Base-by-base conservation (phyloP, 768 basidiomycete genomes). In the Xerocomus spinulosus region DNA sequence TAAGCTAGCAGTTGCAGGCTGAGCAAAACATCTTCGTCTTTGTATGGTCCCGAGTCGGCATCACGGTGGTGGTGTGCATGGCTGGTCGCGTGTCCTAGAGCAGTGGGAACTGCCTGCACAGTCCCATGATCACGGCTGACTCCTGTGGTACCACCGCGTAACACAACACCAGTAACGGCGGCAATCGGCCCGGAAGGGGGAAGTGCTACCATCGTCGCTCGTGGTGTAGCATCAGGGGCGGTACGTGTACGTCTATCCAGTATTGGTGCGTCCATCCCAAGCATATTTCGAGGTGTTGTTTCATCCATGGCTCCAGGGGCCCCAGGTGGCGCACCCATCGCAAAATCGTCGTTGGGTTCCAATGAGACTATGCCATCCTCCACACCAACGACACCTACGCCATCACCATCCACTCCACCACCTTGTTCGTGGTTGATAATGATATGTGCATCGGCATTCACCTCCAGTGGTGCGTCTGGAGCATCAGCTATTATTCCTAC, bases 1-100 rank as follows among this genome's bases (percentile, higher is more conserved):
- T 99, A 98, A 3, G 96, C 96, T 1, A 99, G 77, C 2, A 98
- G 82, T 65, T 99, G 95, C 12, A 99, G 70, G 17, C 86, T 82
- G 9, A 94, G 79, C 2, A 98, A 73, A 0, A 98, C 91, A 53
- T 96, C 94, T 59, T 99, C 95, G 62, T 98, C 93, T 23, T 91
- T 80, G 68, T 94, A 96, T 0, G 87, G 88, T 0, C 87, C 86
- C 0, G 68, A 58, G 20, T 76, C 75, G 1, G 48, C 9, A 21
- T 73, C 69, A 38, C 72, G 72, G 18, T 69, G 63, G 38, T 74
- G 70, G 45, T 73, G 70, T 30, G 63, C 59, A 41, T 74, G 75
- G 33, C 51, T 62, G 1, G 64, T 48, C 9, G 49, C 43, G 41
- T 56, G 65, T 18, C 62, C 56, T 1, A 61, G 23, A 4, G 51